Evolutionary conservation across 2,329 filamentous ascomycete species (phyloP), one percentile per base, ranked within the genome.

Genomic region (Microdochium nivale): DNA sequence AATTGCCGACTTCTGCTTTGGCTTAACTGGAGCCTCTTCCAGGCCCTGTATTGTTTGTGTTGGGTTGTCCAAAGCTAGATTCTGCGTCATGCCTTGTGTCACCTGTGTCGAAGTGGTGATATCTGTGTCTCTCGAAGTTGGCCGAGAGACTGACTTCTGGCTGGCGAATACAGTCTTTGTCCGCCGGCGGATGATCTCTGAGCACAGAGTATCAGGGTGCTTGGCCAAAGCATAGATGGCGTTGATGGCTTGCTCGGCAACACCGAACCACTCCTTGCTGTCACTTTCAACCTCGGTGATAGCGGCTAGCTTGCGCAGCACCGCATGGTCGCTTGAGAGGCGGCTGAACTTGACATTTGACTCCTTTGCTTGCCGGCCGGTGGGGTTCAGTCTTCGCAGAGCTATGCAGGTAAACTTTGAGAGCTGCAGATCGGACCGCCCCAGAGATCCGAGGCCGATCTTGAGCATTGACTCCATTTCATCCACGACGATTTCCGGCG

Each of bases 391-490:
- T 44, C 94, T 82, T 59, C 89, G 84, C 37, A 99, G 75, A 46
- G 95, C 94, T 61, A 97, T 86, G 67, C 94, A 99, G 0, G 94
- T 97, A 65, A 89, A 99, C 65, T 96, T 94, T 58, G 94, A 92
- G 49, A 99, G 78, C 51, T 90, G 86, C 48, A 97, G 79, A 63
- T 99, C 94, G 30, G 81, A 78, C 59, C 87, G 82, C 43, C 94
- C 95, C 52, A 91, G 79, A 13, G 79, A 71, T 24, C 92, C 92
- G 7, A 99, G 79, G 16, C 94, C 94, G 49, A 95, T 95, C 13
- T 88, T 83, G 19, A 99, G 76, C 81, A 96, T 96, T 0, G 87
- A 87, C 68, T 97, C 92, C 74, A 97, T 95, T 67, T 99, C 92
- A 54, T 88, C 89, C 14, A 96, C 87, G 2, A 95, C 89, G 54